Percentiles rank a stretch among this genome's conserved stretches.
Conservation (phyloP, 83 land plant species). For the Thuja plicata region DNA sequence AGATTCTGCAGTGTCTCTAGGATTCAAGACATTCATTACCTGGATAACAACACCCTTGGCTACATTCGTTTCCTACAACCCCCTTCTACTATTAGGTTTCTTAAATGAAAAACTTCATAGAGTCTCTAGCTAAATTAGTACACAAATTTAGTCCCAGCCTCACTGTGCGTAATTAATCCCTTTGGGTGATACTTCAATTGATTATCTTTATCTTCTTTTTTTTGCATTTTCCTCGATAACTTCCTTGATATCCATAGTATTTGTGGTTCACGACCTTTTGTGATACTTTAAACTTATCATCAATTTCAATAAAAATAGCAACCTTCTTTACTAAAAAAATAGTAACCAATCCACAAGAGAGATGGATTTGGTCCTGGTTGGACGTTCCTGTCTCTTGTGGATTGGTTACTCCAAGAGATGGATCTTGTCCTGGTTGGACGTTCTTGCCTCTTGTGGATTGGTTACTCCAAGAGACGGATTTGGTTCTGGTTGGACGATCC, state of each 20-base stretch:
- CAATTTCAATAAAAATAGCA: too few species aligned
- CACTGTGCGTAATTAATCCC: not conserved
- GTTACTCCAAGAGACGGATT: too few species aligned
- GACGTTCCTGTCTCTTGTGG: too few species aligned
- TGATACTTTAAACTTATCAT: not conserved
- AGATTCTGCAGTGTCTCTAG: not conserved
- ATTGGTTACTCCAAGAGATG: too few species aligned
- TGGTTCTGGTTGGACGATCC: too few species aligned
- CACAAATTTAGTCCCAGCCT: not conserved
- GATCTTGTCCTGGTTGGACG: too few species aligned
- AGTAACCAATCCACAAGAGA: too few species aligned
- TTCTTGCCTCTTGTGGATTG: too few species aligned
- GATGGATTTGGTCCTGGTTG: too few species aligned
- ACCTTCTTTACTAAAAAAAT: not conserved
- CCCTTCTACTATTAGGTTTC: not conserved
- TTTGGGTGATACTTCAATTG: not conserved
- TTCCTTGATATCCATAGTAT: not conserved
- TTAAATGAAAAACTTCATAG: not conserved
- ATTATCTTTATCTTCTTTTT: not conserved
- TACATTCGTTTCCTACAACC: not conserved
- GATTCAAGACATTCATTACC: not conserved
- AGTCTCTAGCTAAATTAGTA: not conserved
- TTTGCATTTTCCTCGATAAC: not conserved
- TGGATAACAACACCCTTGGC: not conserved
- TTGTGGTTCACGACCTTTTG: not conserved